Percentiles rank a stretch among this genome's conserved stretches.
These are phyloP conservation scores for Talaromyces sp. DNA, from an alignment of 2,329 filamentous ascomycete genomes.

Conservation along the genomic window DNA sequence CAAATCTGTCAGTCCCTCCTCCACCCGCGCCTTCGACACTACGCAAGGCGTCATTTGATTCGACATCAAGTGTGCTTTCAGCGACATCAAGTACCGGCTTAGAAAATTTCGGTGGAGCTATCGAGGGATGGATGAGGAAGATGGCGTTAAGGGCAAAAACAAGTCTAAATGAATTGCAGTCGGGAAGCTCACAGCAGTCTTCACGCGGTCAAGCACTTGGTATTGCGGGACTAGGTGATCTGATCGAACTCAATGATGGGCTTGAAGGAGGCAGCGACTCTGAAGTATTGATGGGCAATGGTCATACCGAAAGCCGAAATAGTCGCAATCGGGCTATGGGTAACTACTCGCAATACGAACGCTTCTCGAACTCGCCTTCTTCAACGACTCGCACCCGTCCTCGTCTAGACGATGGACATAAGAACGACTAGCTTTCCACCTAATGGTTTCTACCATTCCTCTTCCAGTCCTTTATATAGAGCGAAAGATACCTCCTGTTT, in stretches of 20 bases:
- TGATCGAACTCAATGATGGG: conserved; percentile 44
- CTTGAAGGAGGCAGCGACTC: conserved; percentile 21
- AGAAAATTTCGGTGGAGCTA: conserved; percentile 79
- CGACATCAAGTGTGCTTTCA: conserved; percentile 31
- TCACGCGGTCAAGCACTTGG: conserved; percentile 26
- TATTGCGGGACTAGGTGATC: conserved; percentile 36
- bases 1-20: conserved; percentile 68
- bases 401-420: conserved; percentile 11
- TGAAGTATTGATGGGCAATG: neutral
- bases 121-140: conserved; percentile 87
- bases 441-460: neutral
- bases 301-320: neutral
- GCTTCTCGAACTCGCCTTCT: conserved; percentile 15
- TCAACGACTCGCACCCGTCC: conserved; percentile 15
- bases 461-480: conserved; percentile 14
- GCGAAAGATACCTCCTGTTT: conserved; percentile 19
- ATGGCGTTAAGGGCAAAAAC: conserved; percentile 57
- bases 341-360: conserved; percentile 13
- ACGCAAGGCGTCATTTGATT: conserved; percentile 35
- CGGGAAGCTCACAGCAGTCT: conserved; percentile 25
- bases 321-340: conserved; percentile 4
- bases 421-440: conserved; percentile 12
- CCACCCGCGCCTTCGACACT: conserved; percentile 61
- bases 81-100: conserved; percentile 49
- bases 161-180: conserved; percentile 40